Conservation (phyloP, 2,329 filamentous ascomycete species). For the Ophiostoma australiae region DNA sequence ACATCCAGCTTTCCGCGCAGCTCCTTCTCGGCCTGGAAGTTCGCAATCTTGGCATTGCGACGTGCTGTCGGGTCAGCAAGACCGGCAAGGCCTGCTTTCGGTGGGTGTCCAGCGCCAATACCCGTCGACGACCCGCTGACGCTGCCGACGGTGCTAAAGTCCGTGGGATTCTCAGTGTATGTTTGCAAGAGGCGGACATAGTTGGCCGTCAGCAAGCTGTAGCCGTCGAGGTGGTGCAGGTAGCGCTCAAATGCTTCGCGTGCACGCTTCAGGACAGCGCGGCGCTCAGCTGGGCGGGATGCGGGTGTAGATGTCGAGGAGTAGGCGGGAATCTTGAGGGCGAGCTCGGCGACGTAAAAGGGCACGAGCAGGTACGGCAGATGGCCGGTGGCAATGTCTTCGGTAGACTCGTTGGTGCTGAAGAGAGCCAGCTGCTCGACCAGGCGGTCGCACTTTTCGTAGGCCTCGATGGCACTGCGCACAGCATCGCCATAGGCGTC, state of each 20-base stretch:
- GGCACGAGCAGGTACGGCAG: slow-evolving; percentile 78
- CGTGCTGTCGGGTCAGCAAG: slow-evolving; percentile 55
- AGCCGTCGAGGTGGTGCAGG: slow-evolving; percentile 69
- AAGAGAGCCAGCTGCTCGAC: slow-evolving; percentile 73
- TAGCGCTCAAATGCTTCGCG: slow-evolving; percentile 72
- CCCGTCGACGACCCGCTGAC: slow-evolving; percentile 4
- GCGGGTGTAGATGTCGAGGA: slow-evolving; percentile 27
- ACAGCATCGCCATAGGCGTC: slow-evolving; percentile 66
- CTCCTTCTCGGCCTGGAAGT: slow-evolving; percentile 80
- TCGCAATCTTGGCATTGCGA: slow-evolving; percentile 77
- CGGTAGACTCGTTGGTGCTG: slow-evolving; percentile 81
- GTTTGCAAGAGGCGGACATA: slow-evolving; percentile 66
- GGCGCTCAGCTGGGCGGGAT: slow-evolving; percentile 46
- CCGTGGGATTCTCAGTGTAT: slow-evolving; percentile 66
- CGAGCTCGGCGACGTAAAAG: slow-evolving; percentile 74
- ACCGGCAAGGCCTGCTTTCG: slow-evolving; percentile 26
- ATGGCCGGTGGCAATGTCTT: slow-evolving; percentile 80
- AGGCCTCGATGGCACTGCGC: slow-evolving; percentile 60
- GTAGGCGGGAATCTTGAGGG: slow-evolving; percentile 59
- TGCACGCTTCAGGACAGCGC: slow-evolving; percentile 56
- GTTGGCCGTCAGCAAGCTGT: slow-evolving; percentile 61
- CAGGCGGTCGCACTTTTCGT: slow-evolving; percentile 66
- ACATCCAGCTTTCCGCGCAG: slow-evolving; percentile 74
- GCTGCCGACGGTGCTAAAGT: slow-evolving; percentile 66
- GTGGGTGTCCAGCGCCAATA: not conserved